Conservation (phyloP, 129 eudicot genomes). For the Pittosporum tobira region DNA sequence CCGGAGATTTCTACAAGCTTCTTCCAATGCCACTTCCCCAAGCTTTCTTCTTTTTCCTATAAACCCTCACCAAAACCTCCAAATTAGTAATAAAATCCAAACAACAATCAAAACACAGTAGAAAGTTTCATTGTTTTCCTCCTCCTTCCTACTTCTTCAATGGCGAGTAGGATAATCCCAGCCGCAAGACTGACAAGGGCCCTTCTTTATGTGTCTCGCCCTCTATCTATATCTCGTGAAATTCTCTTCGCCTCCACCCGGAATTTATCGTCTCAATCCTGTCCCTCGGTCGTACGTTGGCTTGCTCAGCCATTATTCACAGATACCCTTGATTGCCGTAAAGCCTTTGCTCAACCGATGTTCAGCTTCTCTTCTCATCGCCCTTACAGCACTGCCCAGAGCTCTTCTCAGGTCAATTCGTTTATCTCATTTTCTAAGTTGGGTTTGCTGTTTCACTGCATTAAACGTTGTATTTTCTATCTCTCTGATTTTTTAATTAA, state of each 20-base stretch:
- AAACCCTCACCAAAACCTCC: slow-evolving; percentile 7
- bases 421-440: too few relatives aligned
- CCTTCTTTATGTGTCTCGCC: slow-evolving; percentile 20
- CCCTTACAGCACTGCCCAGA: slow-evolving; percentile 32
- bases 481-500: not conserved
- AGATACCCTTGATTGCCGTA: slow-evolving; percentile 6
- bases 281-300: not conserved
- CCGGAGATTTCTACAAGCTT: slow-evolving; percentile 16
- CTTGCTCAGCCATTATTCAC: not conserved
- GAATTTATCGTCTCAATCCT: not conserved
- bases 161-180: slow-evolving; percentile 22
- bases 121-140: not conserved
- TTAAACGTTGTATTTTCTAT: not conserved
- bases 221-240: slow-evolving; percentile 17
- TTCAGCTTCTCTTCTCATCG: slow-evolving; percentile 20
- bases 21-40: slow-evolving; percentile 26
- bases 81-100: too few relatives aligned
- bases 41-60: slow-evolving; percentile 11
- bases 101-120: not conserved
- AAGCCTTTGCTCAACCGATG: not conserved
- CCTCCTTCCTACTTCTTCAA: not conserved
- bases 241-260: slow-evolving; percentile 6
- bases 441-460: not conserved
- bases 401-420: slow-evolving; percentile 30
- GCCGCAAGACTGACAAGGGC: slow-evolving; percentile 27